Conservation (phyloP, 129 eudicot genomes). For the Helianthus annuus region HanXRQr2.0-SUNRISE NC_035447.2:22082233-22082732, state of each 20-base stretch:
- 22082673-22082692: no score
- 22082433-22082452: background rate
- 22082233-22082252: conserved; percentile 1
- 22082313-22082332: background rate
- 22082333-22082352: background rate
- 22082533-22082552: background rate
- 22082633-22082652: background rate
- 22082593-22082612: background rate
- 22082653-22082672: background rate
- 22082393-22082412: background rate
- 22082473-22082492: conserved; percentile 1
- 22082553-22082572: background rate
- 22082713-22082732: no score
- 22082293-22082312: background rate
- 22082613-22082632: background rate
- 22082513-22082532: background rate
- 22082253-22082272: background rate
- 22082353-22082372: conserved; percentile 14
- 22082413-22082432: background rate
- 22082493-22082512: background rate
- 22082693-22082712: no score
- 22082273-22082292: conserved; percentile 10
- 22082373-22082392: background rate
- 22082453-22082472: conserved; percentile 4
- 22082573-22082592: background rate